Evolutionary conservation across 192 early-diverging fungal genomes (phyloP).

Genomic region (Cetraspora pellucida): DNA sequence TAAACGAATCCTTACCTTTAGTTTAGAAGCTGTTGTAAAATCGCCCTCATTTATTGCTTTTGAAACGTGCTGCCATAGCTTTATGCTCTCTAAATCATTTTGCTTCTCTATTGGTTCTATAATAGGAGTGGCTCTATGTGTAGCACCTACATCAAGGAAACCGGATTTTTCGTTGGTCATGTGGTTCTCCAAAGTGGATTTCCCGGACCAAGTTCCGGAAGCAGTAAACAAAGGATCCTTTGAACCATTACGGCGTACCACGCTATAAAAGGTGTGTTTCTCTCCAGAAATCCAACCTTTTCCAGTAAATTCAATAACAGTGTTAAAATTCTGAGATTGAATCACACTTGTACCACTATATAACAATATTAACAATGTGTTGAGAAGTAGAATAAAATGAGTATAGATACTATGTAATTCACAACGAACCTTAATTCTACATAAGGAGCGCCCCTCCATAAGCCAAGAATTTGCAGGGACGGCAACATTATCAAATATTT

Average conservation of each 20-base stretch:
- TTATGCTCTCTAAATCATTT: conserved; percentile 65
- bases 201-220: conserved; percentile 69
- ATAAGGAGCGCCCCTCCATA: conserved; percentile 56
- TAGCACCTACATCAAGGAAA: conserved; percentile 63
- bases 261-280: conserved; percentile 75
- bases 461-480: conserved; percentile 72
- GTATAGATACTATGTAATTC: conserved; percentile 21
- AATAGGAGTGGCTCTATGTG: conserved; percentile 56
- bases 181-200: conserved; percentile 59
- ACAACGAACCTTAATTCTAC: conserved; percentile 46
- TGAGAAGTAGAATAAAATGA: not conserved
- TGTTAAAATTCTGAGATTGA: conserved; percentile 61
- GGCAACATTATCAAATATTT: conserved; percentile 75
- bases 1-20: conserved; percentile 48
- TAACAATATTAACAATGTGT: not conserved
- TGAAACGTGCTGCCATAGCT: conserved; percentile 70
- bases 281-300: conserved; percentile 82
- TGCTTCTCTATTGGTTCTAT: conserved; percentile 63
- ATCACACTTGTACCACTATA: conserved; percentile 61
- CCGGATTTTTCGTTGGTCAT: conserved; percentile 49
- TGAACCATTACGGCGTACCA: conserved; percentile 38
- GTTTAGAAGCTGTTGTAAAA: conserved; percentile 66
- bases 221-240: conserved; percentile 40
- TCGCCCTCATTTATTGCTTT: conserved; percentile 67
- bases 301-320: conserved; percentile 72